These are phyloP conservation scores for Schizosaccharomyces octosporus DNA, from an alignment of 805 yeast species.

Conservation along the genomic window DNA sequence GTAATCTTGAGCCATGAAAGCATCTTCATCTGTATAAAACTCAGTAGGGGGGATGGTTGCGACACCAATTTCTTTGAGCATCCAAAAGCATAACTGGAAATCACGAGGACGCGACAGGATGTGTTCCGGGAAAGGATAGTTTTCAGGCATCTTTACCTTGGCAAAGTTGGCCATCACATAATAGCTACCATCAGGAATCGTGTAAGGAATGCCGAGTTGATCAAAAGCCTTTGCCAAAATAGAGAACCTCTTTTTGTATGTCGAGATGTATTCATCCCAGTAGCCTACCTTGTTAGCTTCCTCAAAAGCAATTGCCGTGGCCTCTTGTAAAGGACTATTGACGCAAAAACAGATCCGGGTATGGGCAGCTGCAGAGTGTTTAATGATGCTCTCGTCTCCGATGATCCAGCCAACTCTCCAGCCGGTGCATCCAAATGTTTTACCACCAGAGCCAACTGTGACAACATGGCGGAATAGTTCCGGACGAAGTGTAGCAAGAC, in stretches of 20 bases:
- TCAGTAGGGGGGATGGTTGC: conserved; percentile 97
- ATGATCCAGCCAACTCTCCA: conserved; percentile 96
- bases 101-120: conserved; percentile 51
- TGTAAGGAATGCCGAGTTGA: conserved; percentile 69
- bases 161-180: conserved; percentile 71
- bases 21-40: conserved; percentile 49
- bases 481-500: conserved; percentile 63
- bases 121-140: conserved; percentile 47
- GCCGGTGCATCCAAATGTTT: conserved; percentile 95
- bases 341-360: conserved; percentile 80
- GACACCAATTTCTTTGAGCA: conserved; percentile 74
- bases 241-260: conserved; percentile 46
- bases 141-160: conserved; percentile 54
- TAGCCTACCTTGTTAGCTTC: conserved; percentile 35
- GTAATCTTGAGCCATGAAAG: conserved; percentile 55
- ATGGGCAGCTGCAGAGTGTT: conserved; percentile 69
- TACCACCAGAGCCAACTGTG: conserved; percentile 92
- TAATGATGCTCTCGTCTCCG: conserved; percentile 60
- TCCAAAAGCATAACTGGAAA: conserved; percentile 76
- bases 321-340: conserved; percentile 83
- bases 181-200: conserved; percentile 81
- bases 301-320: conserved; percentile 53
- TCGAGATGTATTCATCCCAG: conserved; percentile 41
- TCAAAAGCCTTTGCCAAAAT: conserved; percentile 59
- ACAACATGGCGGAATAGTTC: conserved; percentile 58